Conservation (phyloP, 768 basidiomycete genomes). For the Ephemerocybe angulata region DNA sequence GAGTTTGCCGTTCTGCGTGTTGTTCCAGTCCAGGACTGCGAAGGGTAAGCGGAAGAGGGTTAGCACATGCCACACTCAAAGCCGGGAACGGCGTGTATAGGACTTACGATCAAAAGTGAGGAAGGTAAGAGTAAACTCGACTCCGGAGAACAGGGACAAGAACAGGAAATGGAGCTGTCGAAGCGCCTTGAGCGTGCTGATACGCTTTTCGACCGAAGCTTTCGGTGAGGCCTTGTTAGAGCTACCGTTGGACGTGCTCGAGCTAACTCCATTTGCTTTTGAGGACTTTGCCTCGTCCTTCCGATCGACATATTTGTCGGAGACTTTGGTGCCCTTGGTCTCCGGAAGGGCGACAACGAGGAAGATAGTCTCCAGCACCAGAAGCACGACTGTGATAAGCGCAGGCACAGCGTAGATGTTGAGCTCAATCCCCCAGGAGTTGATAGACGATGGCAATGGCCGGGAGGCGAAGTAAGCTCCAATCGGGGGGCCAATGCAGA, state of each 20-base stretch:
- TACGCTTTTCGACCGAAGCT: constrained; percentile 44
- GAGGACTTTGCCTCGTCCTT: constrained; percentile 18
- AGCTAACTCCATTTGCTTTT: constrained; percentile 20
- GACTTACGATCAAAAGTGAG: constrained; percentile 81
- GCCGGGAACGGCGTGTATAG: constrained; percentile 1
- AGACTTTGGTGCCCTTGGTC: constrained; percentile 46
- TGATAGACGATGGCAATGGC: constrained; percentile 61
- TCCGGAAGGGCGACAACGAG: constrained; percentile 77
- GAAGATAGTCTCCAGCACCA: constrained; percentile 78
- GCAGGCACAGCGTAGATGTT: constrained; percentile 95
- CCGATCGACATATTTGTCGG: constrained; percentile 12
- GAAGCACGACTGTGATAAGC: constrained; percentile 70
- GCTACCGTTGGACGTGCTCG: constrained; percentile 26
- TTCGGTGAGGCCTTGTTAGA: background rate
- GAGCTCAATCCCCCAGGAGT: constrained; percentile 55
- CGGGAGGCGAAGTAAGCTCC: constrained; percentile 95
- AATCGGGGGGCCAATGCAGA: constrained; percentile 88
- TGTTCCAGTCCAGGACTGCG: constrained; percentile 84
- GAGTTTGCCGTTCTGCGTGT: constrained; percentile 81
- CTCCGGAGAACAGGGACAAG: constrained; percentile 86
- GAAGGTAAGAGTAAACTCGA: constrained; percentile 97
- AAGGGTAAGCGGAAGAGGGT: background rate
- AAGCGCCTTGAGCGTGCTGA: constrained; percentile 54
- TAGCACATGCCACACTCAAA: background rate
- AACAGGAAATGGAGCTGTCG: constrained; percentile 79